phyloP scores from a whole-genome alignment of 1,284 basidiomycete species.

The Abortiporus biennis region DNA sequence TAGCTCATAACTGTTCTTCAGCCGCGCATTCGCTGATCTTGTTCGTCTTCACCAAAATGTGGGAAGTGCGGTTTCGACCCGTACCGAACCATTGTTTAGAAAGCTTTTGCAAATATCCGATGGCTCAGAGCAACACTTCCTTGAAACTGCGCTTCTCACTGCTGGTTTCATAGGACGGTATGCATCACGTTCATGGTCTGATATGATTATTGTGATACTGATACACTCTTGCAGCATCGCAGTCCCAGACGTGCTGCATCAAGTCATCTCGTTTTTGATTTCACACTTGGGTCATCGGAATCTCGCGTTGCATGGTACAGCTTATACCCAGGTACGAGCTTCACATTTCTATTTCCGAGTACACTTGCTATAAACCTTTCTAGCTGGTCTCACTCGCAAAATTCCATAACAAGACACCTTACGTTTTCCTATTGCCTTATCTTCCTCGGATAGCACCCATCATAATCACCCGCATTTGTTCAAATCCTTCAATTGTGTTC shows the following conservation, averaged over 20 bases:
- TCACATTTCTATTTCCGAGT: too few relatives aligned
- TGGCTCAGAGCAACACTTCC: slow-evolving; percentile 34
- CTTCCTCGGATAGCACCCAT: slow-evolving; percentile 65
- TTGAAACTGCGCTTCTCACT: slow-evolving; percentile 57
- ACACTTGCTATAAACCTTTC: neutral
- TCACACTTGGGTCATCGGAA: slow-evolving; percentile 63
- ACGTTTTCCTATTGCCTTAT: slow-evolving; percentile 66
- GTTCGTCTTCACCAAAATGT: slow-evolving; percentile 32
- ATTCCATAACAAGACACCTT: slow-evolving; percentile 58
- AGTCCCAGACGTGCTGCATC: slow-evolving; percentile 47
- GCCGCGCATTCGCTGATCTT: slow-evolving; percentile 36
- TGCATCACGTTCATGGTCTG: slow-evolving; percentile 19
- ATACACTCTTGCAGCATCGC: slow-evolving; percentile 42
- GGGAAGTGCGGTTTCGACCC: slow-evolving; percentile 20
- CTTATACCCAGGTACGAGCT: slow-evolving; percentile 59
- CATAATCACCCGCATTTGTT: slow-evolving; percentile 53
- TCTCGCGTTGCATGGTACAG: slow-evolving; percentile 61
- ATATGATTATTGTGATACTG: slow-evolving; percentile 4
- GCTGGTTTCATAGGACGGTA: slow-evolving; percentile 62
- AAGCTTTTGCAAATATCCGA: slow-evolving; percentile 44
- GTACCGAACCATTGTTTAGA: slow-evolving; percentile 39
- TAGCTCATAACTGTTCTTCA: neutral
- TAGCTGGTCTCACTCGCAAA: slow-evolving; percentile 60
- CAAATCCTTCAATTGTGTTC: slow-evolving; percentile 50
- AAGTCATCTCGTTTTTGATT: slow-evolving; percentile 61